Evolutionary conservation across 257 asterid species (phyloP), one percentile per base, ranked within the genome.

Genomic region (Nicotiana otophora): DNA sequence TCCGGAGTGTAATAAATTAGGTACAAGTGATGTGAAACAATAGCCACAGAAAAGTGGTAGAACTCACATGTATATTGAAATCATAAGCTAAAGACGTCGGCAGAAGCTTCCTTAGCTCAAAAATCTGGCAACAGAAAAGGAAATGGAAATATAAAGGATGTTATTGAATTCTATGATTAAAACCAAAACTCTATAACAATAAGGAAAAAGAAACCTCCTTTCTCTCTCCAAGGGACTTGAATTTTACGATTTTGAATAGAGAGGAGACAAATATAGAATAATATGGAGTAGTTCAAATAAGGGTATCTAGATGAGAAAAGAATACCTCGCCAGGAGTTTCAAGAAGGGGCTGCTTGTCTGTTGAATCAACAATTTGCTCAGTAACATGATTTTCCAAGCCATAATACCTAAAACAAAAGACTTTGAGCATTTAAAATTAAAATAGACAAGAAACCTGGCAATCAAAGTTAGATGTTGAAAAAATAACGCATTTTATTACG

Each of bases 241-340:
- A 10, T 36, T 36, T 19, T 19, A 68, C 14, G 39, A 33, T 34
- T 36, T 19, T 11, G 19, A 69, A 36, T 5, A n/a, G 57, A 10
- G 54, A 46, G 82, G 5, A 33, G 76, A 60, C 65, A 39, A 61
- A 74, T 23, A 70, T 57, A 74, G 80, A 23, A 74, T 5, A 0
- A 74, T 2, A 74, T 23, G 26, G 26, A 23, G 26, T 26, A 23
- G 79, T 74, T 74, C 39, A 48, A 42, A 23, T 23, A 72, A 74
- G 62, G 39, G 79, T 33, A 31, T 39, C 61, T 20, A 30, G 76
- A 3, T 7, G 62, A 4, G 31, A 64, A n/a, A 80, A 79, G 5
- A 12, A 34, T 87, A 94, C 98, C 98, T 96, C 99, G 64, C 99
- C 98, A 1, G 97, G 95, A 84, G 98, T 94, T 88, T 96, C 98